Percentiles rank a stretch among this genome's conserved stretches.
These are phyloP conservation scores for Cardamine chenopodiifolia DNA, from an alignment of 345 rosid species.

Conservation along the genomic window DNA sequence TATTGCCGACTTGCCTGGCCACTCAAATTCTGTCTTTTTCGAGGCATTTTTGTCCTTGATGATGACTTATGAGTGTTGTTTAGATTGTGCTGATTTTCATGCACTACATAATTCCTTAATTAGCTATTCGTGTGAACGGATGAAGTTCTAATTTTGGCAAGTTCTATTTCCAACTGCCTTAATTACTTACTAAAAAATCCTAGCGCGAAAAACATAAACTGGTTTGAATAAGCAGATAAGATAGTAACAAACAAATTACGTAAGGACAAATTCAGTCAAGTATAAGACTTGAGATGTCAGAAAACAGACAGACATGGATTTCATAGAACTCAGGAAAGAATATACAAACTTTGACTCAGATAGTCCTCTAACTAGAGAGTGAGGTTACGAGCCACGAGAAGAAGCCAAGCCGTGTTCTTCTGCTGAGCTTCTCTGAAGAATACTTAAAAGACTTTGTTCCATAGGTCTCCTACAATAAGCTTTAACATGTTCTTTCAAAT, in stretches of 20 bases:
- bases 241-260: neutral
- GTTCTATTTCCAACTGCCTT: neutral
- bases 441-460: constrained; percentile 38
- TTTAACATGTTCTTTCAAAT: too few relatives aligned
- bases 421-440: constrained; percentile 30
- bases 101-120: too few relatives aligned
- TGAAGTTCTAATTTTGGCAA: neutral
- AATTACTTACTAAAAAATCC: neutral
- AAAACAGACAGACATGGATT: too few relatives aligned
- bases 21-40: neutral
- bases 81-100: neutral
- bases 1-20: neutral
- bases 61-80: too few relatives aligned
- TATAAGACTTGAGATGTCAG: too few relatives aligned
- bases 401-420: constrained; percentile 36
- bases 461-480: constrained; percentile 39
- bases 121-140: too few relatives aligned
- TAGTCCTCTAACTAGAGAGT: constrained; percentile 11
- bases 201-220: neutral
- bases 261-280: neutral
- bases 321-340: neutral
- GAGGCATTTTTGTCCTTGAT: too few relatives aligned
- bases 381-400: constrained; percentile 41
- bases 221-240: neutral
- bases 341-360: neutral